These are phyloP conservation scores for Cutaneotrichosporon dermatis DNA, from an alignment of 1,284 basidiomycete species.

Conservation along the genomic window DNA sequence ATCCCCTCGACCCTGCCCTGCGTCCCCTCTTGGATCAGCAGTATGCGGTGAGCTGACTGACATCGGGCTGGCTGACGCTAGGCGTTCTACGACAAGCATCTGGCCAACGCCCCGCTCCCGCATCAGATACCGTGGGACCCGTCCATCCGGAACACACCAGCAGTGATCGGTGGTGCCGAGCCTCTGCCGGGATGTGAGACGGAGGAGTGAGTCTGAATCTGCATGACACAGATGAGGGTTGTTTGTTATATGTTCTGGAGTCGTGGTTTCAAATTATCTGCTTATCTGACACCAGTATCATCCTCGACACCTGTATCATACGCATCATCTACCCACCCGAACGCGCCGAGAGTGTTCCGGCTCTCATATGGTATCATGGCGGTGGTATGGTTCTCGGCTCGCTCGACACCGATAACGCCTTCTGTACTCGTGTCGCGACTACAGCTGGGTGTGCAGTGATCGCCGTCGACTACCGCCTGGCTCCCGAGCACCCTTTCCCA, in stretches of 20 bases:
- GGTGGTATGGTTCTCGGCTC: constrained; percentile 68
- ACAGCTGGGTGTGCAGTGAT: constrained; percentile 53
- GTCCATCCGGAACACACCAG: not conserved
- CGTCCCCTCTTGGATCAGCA: not conserved
- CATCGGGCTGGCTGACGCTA: not conserved
- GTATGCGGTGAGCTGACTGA: not conserved
- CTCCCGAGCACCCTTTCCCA: constrained; percentile 69
- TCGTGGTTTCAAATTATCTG: too few species aligned
- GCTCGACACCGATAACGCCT: constrained; percentile 58
- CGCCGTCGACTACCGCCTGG: constrained; percentile 68
- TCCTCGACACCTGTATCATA: not conserved
- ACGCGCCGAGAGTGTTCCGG: not conserved
- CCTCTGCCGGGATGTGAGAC: not conserved
- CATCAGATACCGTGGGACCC: not conserved
- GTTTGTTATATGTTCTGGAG: too few species aligned
- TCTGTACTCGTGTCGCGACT: constrained; percentile 39
- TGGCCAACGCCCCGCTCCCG: not conserved
- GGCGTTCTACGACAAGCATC: not conserved
- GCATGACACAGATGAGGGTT: not conserved
- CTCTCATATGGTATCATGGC: constrained; percentile 27
- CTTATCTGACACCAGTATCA: not conserved
- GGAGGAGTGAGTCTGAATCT: not conserved
- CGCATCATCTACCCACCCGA: not conserved
- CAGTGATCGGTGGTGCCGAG: not conserved
- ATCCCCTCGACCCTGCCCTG: not conserved